Evolutionary conservation across 1,139 yeast genomes (phyloP), one percentile per base, ranked within the genome.

Genomic region (Saccharomyces hybrid): DNA sequence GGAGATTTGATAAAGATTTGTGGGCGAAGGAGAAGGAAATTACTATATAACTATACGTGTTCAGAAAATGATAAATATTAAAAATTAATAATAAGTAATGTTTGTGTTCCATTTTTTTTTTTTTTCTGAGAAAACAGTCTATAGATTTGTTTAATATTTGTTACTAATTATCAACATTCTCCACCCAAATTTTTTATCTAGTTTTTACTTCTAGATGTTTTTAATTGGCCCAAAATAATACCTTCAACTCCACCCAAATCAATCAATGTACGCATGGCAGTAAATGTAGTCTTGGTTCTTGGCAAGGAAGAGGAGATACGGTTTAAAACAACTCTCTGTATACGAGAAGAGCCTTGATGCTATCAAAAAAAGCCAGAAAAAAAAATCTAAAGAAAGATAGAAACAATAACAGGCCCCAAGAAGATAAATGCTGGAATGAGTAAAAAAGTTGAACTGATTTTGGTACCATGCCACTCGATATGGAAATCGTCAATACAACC

Each of bases 381-480:
- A 19, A 89, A 46, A 89, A 84, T 60, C 78, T 84, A 48, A 73
- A 25, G 23, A 19, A 19, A 19, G 4, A 19, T 19, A 19, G 23
- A 19, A 19, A 19, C 4, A 19, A 19, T 19, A 3, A 3, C 23
- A 19, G 23, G 4, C 23, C 23, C 3, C 3, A 19, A 19, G 23
- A 19, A 19, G 4, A 19, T 19, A 19, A 19, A 19, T 19, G 23
- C n/a, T 48, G 54, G 16, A 25, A 53, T 50, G 38, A 13, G 19
- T 47, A 44, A 47, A 52, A 47, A 48, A 41, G 38, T 60, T 1
- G 73, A 75, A 50, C 64, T 83, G 46, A 73, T 85, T 5, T 73
- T 85, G 7, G 77, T 85, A 0, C 89, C 93, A 0, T 83, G 91
- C 56, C 93, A 85, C 62, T 78, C 86, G 0, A 77, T 85, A 2